Evolutionary conservation across 2,329 filamentous ascomycete genomes (phyloP).

Genomic region (Ceratocystis cacaofunesta): DNA sequence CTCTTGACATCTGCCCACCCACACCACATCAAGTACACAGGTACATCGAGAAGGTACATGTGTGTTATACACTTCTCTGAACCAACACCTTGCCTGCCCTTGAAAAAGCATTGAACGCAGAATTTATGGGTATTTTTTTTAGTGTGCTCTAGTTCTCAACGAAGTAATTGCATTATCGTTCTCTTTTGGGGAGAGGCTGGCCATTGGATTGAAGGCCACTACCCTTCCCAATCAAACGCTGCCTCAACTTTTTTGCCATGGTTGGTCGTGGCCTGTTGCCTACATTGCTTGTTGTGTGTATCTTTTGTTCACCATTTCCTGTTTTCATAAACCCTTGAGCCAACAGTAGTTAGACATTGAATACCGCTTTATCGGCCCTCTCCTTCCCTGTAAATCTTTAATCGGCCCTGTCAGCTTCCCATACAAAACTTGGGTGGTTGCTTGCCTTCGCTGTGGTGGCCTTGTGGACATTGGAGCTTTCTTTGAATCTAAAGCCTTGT

Average conservation of each 20-base stretch:
- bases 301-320: not conserved
- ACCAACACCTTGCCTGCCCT: not conserved
- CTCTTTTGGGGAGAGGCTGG: not conserved
- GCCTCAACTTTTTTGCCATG: slow-evolving; percentile 8
- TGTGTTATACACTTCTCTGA: not conserved
- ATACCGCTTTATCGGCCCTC: slow-evolving; percentile 10
- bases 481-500: slow-evolving; percentile 3
- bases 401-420: not conserved
- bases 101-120: not conserved
- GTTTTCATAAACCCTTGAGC: slow-evolving; percentile 4
- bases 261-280: not conserved
- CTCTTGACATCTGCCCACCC: slow-evolving; percentile 2
- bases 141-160: not conserved
- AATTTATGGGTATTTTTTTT: not conserved
- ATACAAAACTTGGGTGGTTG: slow-evolving; percentile 15
- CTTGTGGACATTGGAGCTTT: slow-evolving; percentile 8
- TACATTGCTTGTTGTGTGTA: not conserved
- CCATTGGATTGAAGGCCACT: not conserved
- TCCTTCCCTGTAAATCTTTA: slow-evolving; percentile 8
- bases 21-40: not conserved
- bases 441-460: not conserved
- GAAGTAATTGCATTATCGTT: slow-evolving; percentile 1
- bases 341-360: not conserved
- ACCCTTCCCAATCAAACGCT: slow-evolving; percentile 8
- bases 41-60: not conserved